phyloP scores from a whole-genome alignment of 2,329 filamentous ascomycete species.

The Scedosporium boydii region DNA sequence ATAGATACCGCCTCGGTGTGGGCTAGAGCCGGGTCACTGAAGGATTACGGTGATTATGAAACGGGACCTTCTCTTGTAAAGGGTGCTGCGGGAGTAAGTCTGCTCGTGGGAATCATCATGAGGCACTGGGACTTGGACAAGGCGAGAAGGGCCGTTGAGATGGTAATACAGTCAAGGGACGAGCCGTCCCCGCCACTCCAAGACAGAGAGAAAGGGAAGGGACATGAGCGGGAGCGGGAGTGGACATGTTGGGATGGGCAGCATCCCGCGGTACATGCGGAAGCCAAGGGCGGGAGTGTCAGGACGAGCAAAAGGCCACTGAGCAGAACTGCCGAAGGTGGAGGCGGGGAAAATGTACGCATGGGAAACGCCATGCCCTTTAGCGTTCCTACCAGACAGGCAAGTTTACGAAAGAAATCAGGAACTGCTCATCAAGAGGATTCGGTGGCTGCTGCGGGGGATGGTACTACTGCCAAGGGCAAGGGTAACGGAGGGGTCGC shows the following conservation, averaged over 20 bases:
- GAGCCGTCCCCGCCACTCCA: not conserved
- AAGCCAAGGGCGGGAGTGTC: not conserved
- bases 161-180: conserved; percentile 1
- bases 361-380: conserved; percentile 1
- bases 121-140: conserved; percentile 8
- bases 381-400: conserved; percentile 1
- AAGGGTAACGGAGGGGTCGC: not conserved
- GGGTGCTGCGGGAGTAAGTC: conserved; percentile 30
- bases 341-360: not conserved
- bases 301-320: not conserved
- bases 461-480: not conserved
- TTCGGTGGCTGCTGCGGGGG: not conserved
- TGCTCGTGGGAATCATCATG: conserved; percentile 7
- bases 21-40: conserved; percentile 40
- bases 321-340: not conserved
- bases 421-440: not conserved
- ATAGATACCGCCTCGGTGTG: conserved; percentile 39
- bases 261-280: not conserved
- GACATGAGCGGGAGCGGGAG: not conserved
- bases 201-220: not conserved
- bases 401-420: conserved; percentile 2
- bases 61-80: conserved; percentile 14
- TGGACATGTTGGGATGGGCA: not conserved
- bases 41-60: not conserved
- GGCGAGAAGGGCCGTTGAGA: conserved; percentile 5